phyloP scores from a whole-genome alignment of 805 yeast species.

The Wickerhamomyces hampshirensis region DNA sequence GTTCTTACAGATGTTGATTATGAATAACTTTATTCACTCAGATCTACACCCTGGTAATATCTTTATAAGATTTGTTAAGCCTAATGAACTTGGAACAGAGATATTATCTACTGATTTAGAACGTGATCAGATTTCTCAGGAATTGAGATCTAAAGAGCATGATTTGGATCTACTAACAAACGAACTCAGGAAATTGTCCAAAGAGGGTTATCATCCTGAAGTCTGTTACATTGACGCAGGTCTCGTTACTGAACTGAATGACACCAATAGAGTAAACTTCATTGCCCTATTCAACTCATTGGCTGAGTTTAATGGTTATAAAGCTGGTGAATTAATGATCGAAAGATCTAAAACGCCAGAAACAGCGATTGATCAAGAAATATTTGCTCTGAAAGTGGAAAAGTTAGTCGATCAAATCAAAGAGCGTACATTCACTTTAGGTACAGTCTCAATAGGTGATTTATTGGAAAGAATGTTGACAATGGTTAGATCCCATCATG shows the following conservation, averaged over 20 bases:
- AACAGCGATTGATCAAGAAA: slow-evolving; percentile 77
- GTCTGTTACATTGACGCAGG: slow-evolving; percentile 93
- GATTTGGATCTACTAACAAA: slow-evolving; percentile 40
- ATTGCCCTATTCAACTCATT: slow-evolving; percentile 84
- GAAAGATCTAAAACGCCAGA: slow-evolving; percentile 94
- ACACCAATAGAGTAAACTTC: slow-evolving; percentile 73
- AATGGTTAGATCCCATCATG: slow-evolving; percentile 94
- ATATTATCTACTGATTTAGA: slow-evolving; percentile 19
- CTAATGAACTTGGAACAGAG: slow-evolving; percentile 28
- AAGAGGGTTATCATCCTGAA: slow-evolving; percentile 71
- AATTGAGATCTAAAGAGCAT: slow-evolving; percentile 13
- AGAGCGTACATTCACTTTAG: slow-evolving; percentile 85
- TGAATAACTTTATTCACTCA: slow-evolving; percentile 93
- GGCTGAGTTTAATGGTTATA: slow-evolving; percentile 88
- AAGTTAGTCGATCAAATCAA: slow-evolving; percentile 76
- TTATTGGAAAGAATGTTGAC: slow-evolving; percentile 77
- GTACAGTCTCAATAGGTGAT: slow-evolving; percentile 89
- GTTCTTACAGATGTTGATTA: slow-evolving; percentile 84
- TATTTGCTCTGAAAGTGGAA: slow-evolving; percentile 85
- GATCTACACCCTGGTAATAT: slow-evolving; percentile 97
- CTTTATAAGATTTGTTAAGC: slow-evolving; percentile 63
- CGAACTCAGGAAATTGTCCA: slow-evolving; percentile 40
- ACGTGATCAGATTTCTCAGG: slow-evolving; percentile 21
- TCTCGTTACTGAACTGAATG: slow-evolving; percentile 82
- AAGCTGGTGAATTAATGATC: slow-evolving; percentile 93